Evolutionary conservation across 805 yeast species (phyloP).

Genomic region (Yarrowia sp.): DNA sequence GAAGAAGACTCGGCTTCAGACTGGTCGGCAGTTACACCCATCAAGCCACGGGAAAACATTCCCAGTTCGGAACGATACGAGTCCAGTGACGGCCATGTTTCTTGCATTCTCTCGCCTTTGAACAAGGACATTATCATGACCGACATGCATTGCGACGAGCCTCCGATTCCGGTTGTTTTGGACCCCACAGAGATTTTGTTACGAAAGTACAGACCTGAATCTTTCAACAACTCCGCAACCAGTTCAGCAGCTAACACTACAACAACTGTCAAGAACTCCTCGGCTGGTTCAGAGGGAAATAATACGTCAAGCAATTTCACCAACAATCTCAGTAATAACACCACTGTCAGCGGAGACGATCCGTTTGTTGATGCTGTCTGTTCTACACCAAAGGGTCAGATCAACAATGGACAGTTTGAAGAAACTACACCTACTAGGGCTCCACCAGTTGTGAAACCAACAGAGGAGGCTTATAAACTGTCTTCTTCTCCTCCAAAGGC

Average conservation of each 20-base stretch:
- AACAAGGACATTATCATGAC: conserved; percentile 6
- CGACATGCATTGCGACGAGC: conserved; percentile 5
- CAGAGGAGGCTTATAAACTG: background rate
- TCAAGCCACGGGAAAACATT: conserved; percentile 1
- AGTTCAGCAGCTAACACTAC: conserved; percentile 6
- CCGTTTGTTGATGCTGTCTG: conserved; percentile 20
- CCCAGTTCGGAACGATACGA: conserved; percentile 35
- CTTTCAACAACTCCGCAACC: conserved; percentile 12
- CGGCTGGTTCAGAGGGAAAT: background rate
- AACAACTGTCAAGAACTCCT: background rate
- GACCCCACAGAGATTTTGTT: conserved; percentile 13
- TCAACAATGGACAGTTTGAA: background rate
- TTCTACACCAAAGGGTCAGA: background rate
- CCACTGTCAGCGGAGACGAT: background rate
- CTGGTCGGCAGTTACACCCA: conserved; percentile 11
- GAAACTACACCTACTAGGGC: conserved; percentile 9
- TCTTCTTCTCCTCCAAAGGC: conserved; percentile 23
- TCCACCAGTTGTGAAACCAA: background rate
- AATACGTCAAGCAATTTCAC: conserved; percentile 8
- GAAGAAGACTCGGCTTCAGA: conserved; percentile 12
- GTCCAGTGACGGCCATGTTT: conserved; percentile 35
- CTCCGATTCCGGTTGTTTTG: conserved; percentile 9
- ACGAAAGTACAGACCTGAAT: conserved; percentile 14
- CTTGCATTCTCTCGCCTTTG: conserved; percentile 31
- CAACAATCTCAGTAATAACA: conserved; percentile 1